Percentiles rank a stretch among this genome's conserved stretches.
Conservation (phyloP, 1,284 basidiomycete species). For the Sanghuangporus weigelae region DNA sequence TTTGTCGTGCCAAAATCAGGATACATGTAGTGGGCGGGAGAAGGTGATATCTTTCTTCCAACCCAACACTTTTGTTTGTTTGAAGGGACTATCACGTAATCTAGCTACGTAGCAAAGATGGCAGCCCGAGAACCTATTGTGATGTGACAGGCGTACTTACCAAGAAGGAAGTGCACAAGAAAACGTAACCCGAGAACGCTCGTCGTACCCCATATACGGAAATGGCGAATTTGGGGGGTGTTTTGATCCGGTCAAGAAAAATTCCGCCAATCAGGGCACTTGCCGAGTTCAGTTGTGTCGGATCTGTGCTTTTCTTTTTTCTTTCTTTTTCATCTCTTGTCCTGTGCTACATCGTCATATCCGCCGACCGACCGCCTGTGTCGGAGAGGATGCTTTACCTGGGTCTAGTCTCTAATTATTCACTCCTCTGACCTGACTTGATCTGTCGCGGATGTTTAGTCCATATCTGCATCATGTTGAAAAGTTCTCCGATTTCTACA, state of each 20-base stretch:
- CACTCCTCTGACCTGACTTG: constrained; percentile 1
- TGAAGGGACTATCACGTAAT: neutral
- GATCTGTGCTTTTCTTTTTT: neutral
- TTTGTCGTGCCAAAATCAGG: neutral
- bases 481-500: neutral
- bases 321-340: neutral
- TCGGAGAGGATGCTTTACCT: neutral
- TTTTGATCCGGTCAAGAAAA: constrained; percentile 1
- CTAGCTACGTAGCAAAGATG: neutral
- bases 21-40: neutral
- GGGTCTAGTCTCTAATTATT: neutral
- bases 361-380: neutral
- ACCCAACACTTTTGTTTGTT: neutral
- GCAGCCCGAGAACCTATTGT: neutral
- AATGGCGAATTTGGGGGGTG: neutral
- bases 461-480: neutral
- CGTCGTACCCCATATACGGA: neutral
- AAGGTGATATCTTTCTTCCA: neutral
- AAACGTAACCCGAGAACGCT: neutral
- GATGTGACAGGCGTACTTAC: neutral
- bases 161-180: neutral
- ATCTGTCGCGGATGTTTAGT: neutral
- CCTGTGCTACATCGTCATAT: neutral
- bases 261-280: neutral
- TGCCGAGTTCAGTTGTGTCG: neutral